phyloP scores from a whole-genome alignment of 2,329 filamentous ascomycete genomes.

The Fusarium austroafricanum region DNA sequence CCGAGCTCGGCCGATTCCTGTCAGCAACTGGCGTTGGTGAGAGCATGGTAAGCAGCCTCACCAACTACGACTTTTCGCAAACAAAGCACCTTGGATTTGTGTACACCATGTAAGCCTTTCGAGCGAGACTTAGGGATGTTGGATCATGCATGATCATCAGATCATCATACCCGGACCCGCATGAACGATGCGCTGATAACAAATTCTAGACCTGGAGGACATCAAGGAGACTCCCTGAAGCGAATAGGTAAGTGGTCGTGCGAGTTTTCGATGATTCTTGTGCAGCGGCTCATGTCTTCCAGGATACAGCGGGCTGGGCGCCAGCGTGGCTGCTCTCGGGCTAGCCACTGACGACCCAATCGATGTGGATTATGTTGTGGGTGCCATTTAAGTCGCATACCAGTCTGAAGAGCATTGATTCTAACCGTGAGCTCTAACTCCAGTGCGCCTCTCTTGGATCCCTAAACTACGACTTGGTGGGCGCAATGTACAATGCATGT shows the following conservation, averaged over 20 bases:
- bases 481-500: conserved; percentile 65
- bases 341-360: conserved; percentile 66
- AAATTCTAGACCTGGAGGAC: conserved; percentile 51
- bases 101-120: conserved; percentile 76
- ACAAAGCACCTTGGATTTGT: conserved; percentile 82
- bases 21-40: conserved; percentile 72
- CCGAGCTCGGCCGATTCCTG: conserved; percentile 78
- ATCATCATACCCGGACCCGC: conserved; percentile 12
- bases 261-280: conserved; percentile 18
- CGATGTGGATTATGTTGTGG: conserved; percentile 78
- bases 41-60: conserved; percentile 74
- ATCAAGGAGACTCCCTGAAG: conserved; percentile 47
- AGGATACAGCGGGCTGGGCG: conserved; percentile 81
- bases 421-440: conserved; percentile 34
- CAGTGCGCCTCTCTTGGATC: conserved; percentile 85
- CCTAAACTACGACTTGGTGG: conserved; percentile 75
- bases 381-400: conserved; percentile 46
- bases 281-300: conserved; percentile 39
- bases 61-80: conserved; percentile 82
- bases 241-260: conserved; percentile 47
- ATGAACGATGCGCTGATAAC: conserved; percentile 28
- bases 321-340: conserved; percentile 72
- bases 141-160: conserved; percentile 11
- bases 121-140: background rate
- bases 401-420: conserved; percentile 16